Base-by-base conservation (phyloP, 768 basidiomycete genomes). In the Krasilnikovozyma curviuscula region DNA sequence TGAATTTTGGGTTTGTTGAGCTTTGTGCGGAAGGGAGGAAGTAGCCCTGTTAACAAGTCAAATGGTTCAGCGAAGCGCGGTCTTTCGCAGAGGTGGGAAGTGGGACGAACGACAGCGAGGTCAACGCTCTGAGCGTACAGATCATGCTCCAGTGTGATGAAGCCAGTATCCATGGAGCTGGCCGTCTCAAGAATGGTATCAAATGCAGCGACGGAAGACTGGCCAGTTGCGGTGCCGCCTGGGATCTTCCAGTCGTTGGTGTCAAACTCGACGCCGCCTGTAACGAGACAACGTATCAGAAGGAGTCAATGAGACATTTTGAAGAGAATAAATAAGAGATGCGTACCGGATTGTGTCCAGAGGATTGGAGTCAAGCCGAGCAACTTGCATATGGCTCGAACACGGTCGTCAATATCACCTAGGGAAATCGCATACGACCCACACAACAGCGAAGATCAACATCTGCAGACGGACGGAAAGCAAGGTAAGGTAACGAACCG, bases 301-400 rank as follows among this genome's bases (percentile, higher is more conserved):
- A 77, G 33, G 81, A 82, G 58, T 83, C 81, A 57, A 81, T 83
- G 40, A 33, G 54, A 64, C 69, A 9, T 63, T 72, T 74, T 50
- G 75, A 70, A 42, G 76, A 74, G 50, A 56, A 45, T 18, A 52
- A 51, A 19, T 24, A 2, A 25, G 12, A n/a, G 7, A 18, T 8
- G 27, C 43, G 27, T 16, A 44, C 43, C n/a, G n/a, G n/a, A n/a
- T n/a, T n/a, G n/a, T n/a, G 81, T 81, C 84, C 85, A 89, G 57
- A 89, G 79, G 57, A 86, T 74, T n/a, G 83, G 78, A 2, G 70
- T 76, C 31, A 88, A 67, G 29, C 79, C 79, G 83, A 88, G 83
- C 35, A 82, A 81, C 44, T 70, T 64, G 25, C 74, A 74, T 55
- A 89, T 82, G 39, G 78, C 79, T 56, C 84, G 79, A 27, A 89